phyloP scores from a whole-genome alignment of 139 green algal species.

The Ettlia oleoabundans region DNA sequence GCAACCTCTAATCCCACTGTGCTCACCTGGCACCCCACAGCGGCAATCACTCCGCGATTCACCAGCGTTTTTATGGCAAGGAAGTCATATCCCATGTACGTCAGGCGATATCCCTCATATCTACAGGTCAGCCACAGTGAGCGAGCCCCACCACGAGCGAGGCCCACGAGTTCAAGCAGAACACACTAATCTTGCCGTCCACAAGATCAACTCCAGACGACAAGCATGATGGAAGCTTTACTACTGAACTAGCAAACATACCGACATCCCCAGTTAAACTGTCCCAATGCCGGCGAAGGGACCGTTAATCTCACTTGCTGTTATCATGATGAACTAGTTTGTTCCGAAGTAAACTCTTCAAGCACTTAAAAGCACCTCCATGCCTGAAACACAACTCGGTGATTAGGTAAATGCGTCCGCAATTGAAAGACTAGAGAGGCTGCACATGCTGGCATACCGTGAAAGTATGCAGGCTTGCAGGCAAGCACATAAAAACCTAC shows the following conservation, averaged over 20 bases:
- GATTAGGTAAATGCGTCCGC: neutral
- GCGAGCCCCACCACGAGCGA: too few species aligned
- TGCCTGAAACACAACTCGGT: conserved; percentile 57
- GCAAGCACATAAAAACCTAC: conserved; percentile 41
- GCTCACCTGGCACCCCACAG: conserved; percentile 80
- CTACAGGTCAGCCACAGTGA: neutral
- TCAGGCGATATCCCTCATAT: conserved; percentile 96
- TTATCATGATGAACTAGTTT: conserved; percentile 98
- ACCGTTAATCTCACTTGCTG: conserved; percentile 70
- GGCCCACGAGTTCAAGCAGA: too few species aligned
- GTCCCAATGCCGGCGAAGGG: too few species aligned
- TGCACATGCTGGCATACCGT: too few species aligned
- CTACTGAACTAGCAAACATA: too few species aligned
- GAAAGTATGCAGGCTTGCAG: neutral
- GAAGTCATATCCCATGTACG: conserved; percentile 96
- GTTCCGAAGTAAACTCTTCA: conserved; percentile 87
- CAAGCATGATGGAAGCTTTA: neutral
- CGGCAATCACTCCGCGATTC: conserved; percentile 78
- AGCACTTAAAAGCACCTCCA: conserved; percentile 82
- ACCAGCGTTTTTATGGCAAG: conserved; percentile 92
- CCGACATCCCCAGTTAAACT: too few species aligned
- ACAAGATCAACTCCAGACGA: too few species aligned
- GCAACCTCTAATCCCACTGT: too few species aligned
- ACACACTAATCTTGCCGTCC: neutral
- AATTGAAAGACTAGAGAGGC: too few species aligned